These are phyloP conservation scores for Penicillium sp. DNA, from an alignment of 2,329 filamentous ascomycete species.

Conservation along the genomic window DNA sequence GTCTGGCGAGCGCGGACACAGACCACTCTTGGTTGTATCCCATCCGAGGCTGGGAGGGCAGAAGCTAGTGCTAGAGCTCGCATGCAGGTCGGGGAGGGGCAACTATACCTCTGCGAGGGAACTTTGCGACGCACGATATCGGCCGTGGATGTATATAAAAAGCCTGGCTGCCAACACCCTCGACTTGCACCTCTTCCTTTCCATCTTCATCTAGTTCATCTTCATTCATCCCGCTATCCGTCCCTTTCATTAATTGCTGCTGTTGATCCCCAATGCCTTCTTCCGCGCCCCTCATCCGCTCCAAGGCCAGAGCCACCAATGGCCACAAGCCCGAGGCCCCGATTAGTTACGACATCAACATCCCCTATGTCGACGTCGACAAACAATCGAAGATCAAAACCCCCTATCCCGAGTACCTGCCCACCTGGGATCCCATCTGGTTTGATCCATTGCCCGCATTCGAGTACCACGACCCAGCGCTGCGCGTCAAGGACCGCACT, in stretches of 20 bases:
- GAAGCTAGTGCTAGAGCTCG: conserved; percentile 14
- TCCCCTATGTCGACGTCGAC: conserved; percentile 47
- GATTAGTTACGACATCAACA: conserved; percentile 49
- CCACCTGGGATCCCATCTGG: conserved; percentile 49
- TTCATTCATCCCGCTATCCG: not conserved
- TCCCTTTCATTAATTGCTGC: not conserved
- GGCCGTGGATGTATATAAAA: not conserved
- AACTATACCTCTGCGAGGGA: not conserved
- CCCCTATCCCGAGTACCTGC: conserved; percentile 48
- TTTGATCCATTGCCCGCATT: conserved; percentile 47
- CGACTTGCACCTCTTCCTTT: conserved; percentile 8
- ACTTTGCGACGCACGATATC: not conserved
- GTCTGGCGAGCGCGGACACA: conserved; percentile 9
- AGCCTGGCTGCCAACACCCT: not conserved
- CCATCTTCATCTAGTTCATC: conserved; percentile 1
- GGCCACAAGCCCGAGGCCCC: conserved; percentile 31
- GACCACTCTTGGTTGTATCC: conserved; percentile 10
- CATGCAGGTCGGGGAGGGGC: conserved; percentile 5
- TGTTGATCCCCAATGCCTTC: conserved; percentile 37
- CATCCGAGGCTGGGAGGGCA: conserved; percentile 4
- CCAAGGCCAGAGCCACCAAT: conserved; percentile 27
- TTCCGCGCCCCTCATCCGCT: conserved; percentile 31
- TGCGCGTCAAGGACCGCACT: conserved; percentile 43
- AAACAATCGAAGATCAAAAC: conserved; percentile 38
- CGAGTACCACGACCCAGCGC: conserved; percentile 47